phyloP scores from a whole-genome alignment of 1,284 basidiomycete genomes.

The Mycosarcoma mackinlayi region DNA sequence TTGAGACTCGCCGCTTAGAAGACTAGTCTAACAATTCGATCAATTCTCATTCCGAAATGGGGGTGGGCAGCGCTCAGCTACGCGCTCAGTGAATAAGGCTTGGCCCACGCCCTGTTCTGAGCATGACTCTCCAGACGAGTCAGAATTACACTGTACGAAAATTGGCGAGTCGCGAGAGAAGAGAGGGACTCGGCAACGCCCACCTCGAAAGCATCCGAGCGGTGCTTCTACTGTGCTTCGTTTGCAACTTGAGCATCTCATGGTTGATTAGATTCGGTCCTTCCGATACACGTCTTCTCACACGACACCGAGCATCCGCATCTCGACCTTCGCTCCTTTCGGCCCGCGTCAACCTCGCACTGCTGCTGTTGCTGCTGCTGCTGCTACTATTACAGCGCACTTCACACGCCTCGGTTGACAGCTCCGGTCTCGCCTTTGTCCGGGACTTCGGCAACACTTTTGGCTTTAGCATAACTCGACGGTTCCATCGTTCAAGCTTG shows the following conservation, averaged over 20 bases:
- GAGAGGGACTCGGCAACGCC: slow-evolving; percentile 6
- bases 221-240: no score
- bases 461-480: no score
- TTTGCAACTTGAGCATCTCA: not conserved
- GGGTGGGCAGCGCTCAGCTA: slow-evolving; percentile 14
- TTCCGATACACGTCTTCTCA: no score
- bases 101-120: slow-evolving; percentile 24
- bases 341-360: slow-evolving; percentile 1
- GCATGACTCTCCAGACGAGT: no score
- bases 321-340: slow-evolving; percentile 4
- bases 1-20: not conserved
- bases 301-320: not conserved
- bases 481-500: no score
- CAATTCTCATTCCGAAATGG: slow-evolving; percentile 2
- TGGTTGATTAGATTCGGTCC: no score
- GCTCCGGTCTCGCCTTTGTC: no score
- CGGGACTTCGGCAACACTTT: no score
- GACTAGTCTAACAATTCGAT: not conserved
- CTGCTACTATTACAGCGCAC: not conserved
- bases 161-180: not conserved
- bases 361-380: not conserved
- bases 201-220: no score
- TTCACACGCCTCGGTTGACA: not conserved
- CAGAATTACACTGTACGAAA: no score
- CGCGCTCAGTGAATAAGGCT: slow-evolving; percentile 12